Percentiles rank a stretch among this genome's conserved stretches.
phyloP scores from a whole-genome alignment of 305 asterid species.

The Plantago coronopus region DNA sequence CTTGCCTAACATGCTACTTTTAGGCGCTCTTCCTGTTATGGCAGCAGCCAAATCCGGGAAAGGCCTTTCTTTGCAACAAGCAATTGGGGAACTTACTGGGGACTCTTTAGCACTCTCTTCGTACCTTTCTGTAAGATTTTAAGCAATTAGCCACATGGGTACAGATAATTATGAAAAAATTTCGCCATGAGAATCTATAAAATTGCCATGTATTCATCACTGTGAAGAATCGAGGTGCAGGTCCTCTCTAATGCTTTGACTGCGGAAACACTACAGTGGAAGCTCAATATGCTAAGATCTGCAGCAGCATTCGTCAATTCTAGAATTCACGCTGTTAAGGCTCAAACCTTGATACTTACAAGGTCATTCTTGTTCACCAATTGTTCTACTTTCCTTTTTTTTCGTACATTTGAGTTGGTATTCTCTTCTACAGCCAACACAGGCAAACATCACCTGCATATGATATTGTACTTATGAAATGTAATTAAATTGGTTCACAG shows the following conservation, averaged over 20 bases:
- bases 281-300: conserved; percentile 62
- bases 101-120: conserved; percentile 46
- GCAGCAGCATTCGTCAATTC: conserved; percentile 70
- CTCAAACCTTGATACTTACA: conserved; percentile 65
- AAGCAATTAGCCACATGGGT: too few species aligned
- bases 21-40: conserved; percentile 57
- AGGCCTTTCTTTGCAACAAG: conserved; percentile 40
- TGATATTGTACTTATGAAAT: neutral
- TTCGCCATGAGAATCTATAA: too few species aligned
- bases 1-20: conserved; percentile 44
- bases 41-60: conserved; percentile 39
- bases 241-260: conserved; percentile 47
- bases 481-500: conserved; percentile 28
- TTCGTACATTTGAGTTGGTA: neutral
- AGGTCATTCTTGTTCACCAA: conserved; percentile 33
- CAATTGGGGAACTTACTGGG: conserved; percentile 44
- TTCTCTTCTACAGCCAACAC: too few species aligned
- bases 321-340: conserved; percentile 83
- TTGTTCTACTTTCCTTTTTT: neutral
- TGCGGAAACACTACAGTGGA: conserved; percentile 56
- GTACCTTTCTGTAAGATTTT: conserved; percentile 55
- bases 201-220: conserved; percentile 21
- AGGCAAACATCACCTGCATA: conserved; percentile 5
- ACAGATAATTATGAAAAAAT: neutral
- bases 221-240: conserved; percentile 43